These are phyloP conservation scores for Yarrowia bubula DNA, from an alignment of 805 yeast genomes.

Conservation along the genomic window DNA sequence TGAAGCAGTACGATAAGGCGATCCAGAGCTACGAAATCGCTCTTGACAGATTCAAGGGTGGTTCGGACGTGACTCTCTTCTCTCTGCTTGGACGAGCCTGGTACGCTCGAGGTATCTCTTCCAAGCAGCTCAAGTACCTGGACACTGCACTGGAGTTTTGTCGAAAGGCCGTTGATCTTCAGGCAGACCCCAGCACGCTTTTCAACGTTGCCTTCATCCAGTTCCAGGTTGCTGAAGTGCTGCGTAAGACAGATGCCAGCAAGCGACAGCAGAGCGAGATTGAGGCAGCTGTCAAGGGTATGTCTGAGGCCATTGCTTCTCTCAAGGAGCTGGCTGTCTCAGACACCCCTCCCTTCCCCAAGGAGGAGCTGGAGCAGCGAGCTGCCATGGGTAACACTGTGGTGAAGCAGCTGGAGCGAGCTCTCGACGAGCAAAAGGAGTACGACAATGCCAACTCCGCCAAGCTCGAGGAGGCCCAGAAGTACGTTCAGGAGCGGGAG, in stretches of 20 bases:
- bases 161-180: constrained; percentile 51
- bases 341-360: constrained; percentile 69
- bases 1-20: constrained; percentile 79
- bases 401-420: constrained; percentile 65
- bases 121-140: constrained; percentile 60
- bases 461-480: constrained; percentile 72
- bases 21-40: constrained; percentile 86
- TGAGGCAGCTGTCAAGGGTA: constrained; percentile 52
- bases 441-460: constrained; percentile 56
- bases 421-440: constrained; percentile 67
- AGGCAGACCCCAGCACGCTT: constrained; percentile 48
- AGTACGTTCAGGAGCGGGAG: constrained; percentile 48
- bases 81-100: constrained; percentile 84
- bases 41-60: constrained; percentile 55
- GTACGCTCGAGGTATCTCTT: constrained; percentile 72
- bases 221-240: constrained; percentile 81
- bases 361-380: constrained; percentile 77
- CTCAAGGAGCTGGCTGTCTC: constrained; percentile 61
- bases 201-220: constrained; percentile 83
- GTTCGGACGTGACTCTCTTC: constrained; percentile 62
- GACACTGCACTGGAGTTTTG: constrained; percentile 63
- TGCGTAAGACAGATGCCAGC: constrained; percentile 58
- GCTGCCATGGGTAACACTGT: constrained; percentile 84
- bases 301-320: constrained; percentile 59
- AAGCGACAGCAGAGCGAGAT: constrained; percentile 65